Base-by-base conservation (phyloP, 2,329 filamentous ascomycete genomes). In the Aspergillus hiratsukae region DNA sequence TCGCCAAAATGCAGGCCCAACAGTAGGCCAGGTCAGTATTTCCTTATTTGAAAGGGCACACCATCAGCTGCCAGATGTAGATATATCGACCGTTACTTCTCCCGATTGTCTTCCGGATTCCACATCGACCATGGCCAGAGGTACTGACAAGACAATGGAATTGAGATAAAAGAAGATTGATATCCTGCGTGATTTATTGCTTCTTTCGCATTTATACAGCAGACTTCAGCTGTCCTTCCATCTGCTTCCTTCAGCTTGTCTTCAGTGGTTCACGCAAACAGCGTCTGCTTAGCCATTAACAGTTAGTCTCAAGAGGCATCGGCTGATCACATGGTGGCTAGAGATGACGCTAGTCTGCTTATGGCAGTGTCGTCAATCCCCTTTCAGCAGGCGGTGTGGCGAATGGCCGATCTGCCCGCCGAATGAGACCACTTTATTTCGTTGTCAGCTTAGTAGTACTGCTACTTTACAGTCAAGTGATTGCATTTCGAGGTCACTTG, bases 1-100 rank as follows among this genome's bases (percentile, higher is more conserved):
- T 70, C 60, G 58, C 58, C 40, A 46, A 59, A 59, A 63, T 52
- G 50, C 49, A 50, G 29, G 49, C 3, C 23, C 10, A 46, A 23
- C 8, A 27, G 19, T 46, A 46, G 43, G 19, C 43, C 43, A 23
- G 21, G 25, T 9, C 21, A 25, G n/a, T 43, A 43, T 43, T 46
- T 46, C 21, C 43, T 46, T 46, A 19, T 46, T 27, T 17, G 43
- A 46, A 46, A 23, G 1, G 21, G 11, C 23, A 46, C 43, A 25
- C 19, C 19, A 23, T 46, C 21, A 27, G 23, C 23, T 17, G 23
- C 21, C 21, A 25, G 43, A 46, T 46, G 43, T 17, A 25, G 23
- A 46, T 23, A 21, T 37, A 37, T 37, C 31, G 5, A 17, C 31
- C 31, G 14, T 19, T 43, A 43, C 8, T 23, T 11, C 23, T 27